phyloP scores from a whole-genome alignment of 306 rosid species.

The Cucumis sativus region DNA sequence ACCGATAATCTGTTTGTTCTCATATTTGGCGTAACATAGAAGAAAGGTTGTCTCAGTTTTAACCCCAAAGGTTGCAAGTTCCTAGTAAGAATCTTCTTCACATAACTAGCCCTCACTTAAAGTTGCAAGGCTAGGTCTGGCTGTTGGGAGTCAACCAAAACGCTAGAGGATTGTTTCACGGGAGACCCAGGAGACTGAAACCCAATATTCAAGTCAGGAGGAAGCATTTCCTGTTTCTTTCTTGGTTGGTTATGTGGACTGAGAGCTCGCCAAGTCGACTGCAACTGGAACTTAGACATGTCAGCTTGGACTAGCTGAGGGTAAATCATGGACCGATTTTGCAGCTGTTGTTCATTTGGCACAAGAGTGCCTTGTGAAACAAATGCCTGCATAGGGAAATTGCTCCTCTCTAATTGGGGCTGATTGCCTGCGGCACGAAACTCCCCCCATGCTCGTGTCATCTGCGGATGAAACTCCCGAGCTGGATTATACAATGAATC shows the following conservation, averaged over 20 bases:
- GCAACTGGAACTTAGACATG: conserved; percentile 70
- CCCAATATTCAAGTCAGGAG: conserved; percentile 94
- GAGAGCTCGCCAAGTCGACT: conserved; percentile 56
- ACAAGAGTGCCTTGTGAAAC: conserved; percentile 39
- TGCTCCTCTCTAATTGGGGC: conserved; percentile 49
- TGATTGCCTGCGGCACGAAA: conserved; percentile 44
- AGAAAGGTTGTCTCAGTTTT: neutral
- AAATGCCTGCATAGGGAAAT: conserved; percentile 52
- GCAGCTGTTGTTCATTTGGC: conserved; percentile 45
- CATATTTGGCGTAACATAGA: neutral
- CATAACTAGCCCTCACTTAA: conserved; percentile 16
- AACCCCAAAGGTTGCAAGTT: neutral
- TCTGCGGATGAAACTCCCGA: conserved; percentile 48
- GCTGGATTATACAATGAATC: conserved; percentile 68
- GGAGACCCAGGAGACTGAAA: conserved; percentile 94
- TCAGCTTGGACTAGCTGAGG: conserved; percentile 67
- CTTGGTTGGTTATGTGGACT: conserved; percentile 51
- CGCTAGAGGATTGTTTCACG: conserved; percentile 74
- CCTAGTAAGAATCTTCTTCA: neutral
- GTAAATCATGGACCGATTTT: conserved; percentile 49
- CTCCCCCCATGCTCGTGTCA: conserved; percentile 44
- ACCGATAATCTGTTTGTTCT: neutral
- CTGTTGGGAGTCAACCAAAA: conserved; percentile 85
- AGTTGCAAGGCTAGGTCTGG: conserved; percentile 97
- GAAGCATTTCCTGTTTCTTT: conserved; percentile 74